A percentile compares a stretch with the other conserved stretches of the same genome.
Evolutionary conservation across 495 filamentous ascomycete genomes (phyloP).

Genomic region (Talaromyces wortmannii): DNA sequence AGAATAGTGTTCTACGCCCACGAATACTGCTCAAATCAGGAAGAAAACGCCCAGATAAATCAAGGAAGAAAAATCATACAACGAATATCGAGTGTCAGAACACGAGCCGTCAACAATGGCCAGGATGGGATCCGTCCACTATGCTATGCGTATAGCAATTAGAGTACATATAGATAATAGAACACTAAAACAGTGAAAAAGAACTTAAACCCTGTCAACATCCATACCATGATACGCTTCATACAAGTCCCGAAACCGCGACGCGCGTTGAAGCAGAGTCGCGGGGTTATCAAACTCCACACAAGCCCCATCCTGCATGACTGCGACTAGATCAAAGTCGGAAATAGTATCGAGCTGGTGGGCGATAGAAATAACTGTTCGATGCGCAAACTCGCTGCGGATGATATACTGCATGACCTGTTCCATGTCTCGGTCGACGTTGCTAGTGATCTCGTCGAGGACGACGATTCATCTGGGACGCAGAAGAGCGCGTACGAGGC

Average conservation of each 20-base stretch:
- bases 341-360: constrained; percentile 23
- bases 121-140: no score
- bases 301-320: constrained; percentile 16
- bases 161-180: no score
- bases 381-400: constrained; percentile 13
- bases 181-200: no score
- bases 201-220: not conserved
- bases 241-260: constrained; percentile 1
- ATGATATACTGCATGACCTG: constrained; percentile 18
- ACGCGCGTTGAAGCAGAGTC: constrained; percentile 1
- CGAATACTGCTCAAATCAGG: no score
- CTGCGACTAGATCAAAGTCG: constrained; percentile 18
- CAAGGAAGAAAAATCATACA: no score
- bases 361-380: constrained; percentile 23
- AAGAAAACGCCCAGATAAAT: no score
- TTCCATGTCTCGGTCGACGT: constrained; percentile 20
- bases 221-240: not conserved
- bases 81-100: no score
- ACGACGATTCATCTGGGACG: constrained; percentile 13
- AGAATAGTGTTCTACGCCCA: no score
- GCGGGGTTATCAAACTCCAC: constrained; percentile 19
- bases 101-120: no score
- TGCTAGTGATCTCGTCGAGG: constrained; percentile 21
- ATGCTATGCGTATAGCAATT: no score
- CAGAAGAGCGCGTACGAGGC: constrained; percentile 33